phyloP scores from a whole-genome alignment of 306 rosid species.

The Cercis canadensis region DNA sequence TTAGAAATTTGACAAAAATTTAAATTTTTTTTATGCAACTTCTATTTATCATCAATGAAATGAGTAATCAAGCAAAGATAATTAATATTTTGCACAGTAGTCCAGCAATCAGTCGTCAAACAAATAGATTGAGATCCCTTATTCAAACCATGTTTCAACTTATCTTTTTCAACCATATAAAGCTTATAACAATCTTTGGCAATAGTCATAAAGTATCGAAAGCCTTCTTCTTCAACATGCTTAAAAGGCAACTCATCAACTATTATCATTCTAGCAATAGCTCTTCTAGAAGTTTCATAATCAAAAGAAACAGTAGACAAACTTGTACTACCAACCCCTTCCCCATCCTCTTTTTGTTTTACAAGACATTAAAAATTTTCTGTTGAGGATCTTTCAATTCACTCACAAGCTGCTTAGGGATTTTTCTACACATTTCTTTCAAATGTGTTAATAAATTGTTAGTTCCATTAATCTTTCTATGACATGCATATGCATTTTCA shows the following conservation, averaged over 20 bases:
- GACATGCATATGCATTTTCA: too few species aligned
- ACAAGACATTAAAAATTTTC: neutral
- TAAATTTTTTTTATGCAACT: neutral
- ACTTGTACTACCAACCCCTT: neutral
- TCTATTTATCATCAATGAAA: constrained; percentile 2
- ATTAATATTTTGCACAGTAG: neutral
- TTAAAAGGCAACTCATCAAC: neutral
- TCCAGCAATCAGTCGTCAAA: neutral
- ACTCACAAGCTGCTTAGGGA: neutral
- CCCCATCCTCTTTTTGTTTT: neutral
- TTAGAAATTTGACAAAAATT: neutral
- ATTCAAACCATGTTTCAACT: neutral
- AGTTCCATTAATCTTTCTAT: too few species aligned
- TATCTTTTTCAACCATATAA: neutral
- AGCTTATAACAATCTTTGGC: neutral
- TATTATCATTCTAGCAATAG: neutral
- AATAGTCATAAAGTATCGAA: neutral
- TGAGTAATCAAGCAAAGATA: neutral
- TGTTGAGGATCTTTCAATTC: neutral
- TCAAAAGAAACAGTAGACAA: neutral
- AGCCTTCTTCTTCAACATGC: constrained; percentile 8
- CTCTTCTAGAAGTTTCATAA: neutral
- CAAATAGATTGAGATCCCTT: neutral
- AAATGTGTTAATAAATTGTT: neutral
- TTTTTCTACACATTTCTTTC: neutral